Base-by-base conservation (phyloP, 2,329 filamentous ascomycete species). In the Trichophaea hybrida region DNA sequence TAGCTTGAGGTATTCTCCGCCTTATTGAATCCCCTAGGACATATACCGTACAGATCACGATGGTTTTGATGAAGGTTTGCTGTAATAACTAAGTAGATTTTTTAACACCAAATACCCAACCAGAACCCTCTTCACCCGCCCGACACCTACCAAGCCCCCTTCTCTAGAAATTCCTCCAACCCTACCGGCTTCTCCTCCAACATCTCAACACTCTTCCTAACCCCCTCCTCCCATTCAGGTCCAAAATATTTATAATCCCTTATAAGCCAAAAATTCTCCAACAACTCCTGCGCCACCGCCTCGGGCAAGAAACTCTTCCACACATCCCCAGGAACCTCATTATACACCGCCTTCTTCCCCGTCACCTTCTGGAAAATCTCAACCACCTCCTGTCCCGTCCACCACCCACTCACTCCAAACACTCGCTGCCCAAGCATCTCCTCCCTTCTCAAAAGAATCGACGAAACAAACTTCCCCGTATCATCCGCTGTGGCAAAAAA, bases 201-300 rank as follows among this genome's bases (percentile, higher is more conserved):
- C 17, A 49, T 17, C 44, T 6, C 44, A 24, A 49, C 24, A 1
- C 2, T 5, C 12, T 2, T 49, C 44, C 2, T 4, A 13, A 60
- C 10, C 6, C 10, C 31, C 17, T 60, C 73, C 44, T 75, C 72
- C 38, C 67, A 72, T 37, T 71, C 73, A 32, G 76, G 74, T 46
- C 75, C 76, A 31, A 69, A 76, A 62, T 75, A 76, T 1, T 74
- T 74, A 4, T 71, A 73, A 15, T 73, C 71, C 34, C 72, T 69
- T n/a, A 75, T 61, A 6, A 76, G 67, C n/a, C 71, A 63, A 68
- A 74, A 71, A 59, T 74, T 76, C 68, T 76, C 74, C 10, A 73
- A 59, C 63, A 76, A 51, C 62, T 76, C 74, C 55, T 66, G 61
- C 5, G 62, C 67, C 10, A 68, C 72, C 64, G 0, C 69, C 68